A percentile compares a stretch with the other conserved stretches of the same genome.
Evolutionary conservation across 495 filamentous ascomycete genomes (phyloP).

Genomic region (Hypoxylon crocopeplum): DNA sequence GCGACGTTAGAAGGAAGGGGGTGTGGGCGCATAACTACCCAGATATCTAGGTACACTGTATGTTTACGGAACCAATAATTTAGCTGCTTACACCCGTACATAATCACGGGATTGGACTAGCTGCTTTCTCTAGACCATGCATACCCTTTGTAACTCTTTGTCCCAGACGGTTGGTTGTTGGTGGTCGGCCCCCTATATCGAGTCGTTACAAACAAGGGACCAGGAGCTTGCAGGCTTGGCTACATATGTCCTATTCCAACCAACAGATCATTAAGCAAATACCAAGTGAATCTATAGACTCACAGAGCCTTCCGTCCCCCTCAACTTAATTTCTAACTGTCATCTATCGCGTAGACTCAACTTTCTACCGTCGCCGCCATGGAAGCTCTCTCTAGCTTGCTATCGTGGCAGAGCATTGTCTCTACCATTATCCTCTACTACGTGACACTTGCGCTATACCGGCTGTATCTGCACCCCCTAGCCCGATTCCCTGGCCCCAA

Average conservation of each 20-base stretch:
- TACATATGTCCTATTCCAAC: not conserved
- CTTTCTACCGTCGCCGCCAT: conserved; percentile 18
- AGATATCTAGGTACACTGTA: no score
- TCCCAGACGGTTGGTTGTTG: no score
- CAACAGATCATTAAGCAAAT: not conserved
- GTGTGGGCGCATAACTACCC: no score
- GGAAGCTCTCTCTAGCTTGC: conserved; percentile 10
- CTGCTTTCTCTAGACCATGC: no score
- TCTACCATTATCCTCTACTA: conserved; percentile 12
- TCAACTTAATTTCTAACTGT: conserved; percentile 1
- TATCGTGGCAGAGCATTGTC: conserved; percentile 17
- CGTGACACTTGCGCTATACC: conserved; percentile 43
- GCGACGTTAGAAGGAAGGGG: no score
- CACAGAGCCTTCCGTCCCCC: not conserved
- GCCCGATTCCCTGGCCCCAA: conserved; percentile 57
- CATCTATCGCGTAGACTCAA: conserved; percentile 3
- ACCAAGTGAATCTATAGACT: not conserved
- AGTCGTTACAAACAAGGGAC: not conserved
- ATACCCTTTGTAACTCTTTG: no score
- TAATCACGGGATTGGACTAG: no score
- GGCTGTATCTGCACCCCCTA: conserved; percentile 54
- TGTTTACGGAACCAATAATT: no score
- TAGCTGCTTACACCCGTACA: no score
- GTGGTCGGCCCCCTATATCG: not conserved
- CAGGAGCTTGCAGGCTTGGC: not conserved